Evolutionary conservation across 2,329 filamentous ascomycete genomes (phyloP).

Genomic region (Penicillium frequentans): DNA sequence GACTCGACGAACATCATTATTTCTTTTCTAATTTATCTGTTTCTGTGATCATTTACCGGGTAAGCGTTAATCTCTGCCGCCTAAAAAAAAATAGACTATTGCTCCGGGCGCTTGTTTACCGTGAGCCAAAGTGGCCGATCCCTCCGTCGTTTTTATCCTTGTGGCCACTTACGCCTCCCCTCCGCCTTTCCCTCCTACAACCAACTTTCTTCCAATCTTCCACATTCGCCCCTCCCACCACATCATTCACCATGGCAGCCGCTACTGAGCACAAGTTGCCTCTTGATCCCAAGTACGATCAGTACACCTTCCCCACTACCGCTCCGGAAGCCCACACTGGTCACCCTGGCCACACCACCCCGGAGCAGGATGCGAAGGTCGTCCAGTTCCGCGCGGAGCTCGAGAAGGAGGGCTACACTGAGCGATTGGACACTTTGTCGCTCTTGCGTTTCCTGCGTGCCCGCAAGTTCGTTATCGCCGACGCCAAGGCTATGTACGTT

Average conservation of each 20-base stretch:
- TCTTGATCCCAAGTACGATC: conserved; percentile 87
- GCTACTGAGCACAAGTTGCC: conserved; percentile 38
- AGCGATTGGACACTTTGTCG: conserved; percentile 88
- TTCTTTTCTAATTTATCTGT: background rate
- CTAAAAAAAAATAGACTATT: background rate
- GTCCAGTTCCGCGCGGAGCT: conserved; percentile 80
- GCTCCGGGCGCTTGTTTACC: background rate
- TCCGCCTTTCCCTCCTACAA: conserved; percentile 20
- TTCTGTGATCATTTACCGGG: background rate
- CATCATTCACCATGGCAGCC: conserved; percentile 31
- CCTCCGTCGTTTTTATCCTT: background rate
- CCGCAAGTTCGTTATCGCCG: conserved; percentile 87
- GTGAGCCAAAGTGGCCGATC: background rate
- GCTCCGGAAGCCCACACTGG: conserved; percentile 69
- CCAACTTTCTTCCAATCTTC: conserved; percentile 7
- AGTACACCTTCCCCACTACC: conserved; percentile 88
- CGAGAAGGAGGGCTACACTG: conserved; percentile 77
- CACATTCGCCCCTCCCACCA: conserved; percentile 7
- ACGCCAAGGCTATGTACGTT: conserved; percentile 82
- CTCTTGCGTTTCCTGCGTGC: conserved; percentile 91
- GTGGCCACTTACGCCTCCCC: conserved; percentile 23
- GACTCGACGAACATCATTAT: background rate
- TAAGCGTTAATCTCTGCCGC: background rate
- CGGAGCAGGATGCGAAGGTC: conserved; percentile 85
- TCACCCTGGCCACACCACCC: conserved; percentile 83